Evolutionary conservation across 805 yeast genomes (phyloP), one percentile per base, ranked within the genome.

Genomic region (Candida dendrica): DNA sequence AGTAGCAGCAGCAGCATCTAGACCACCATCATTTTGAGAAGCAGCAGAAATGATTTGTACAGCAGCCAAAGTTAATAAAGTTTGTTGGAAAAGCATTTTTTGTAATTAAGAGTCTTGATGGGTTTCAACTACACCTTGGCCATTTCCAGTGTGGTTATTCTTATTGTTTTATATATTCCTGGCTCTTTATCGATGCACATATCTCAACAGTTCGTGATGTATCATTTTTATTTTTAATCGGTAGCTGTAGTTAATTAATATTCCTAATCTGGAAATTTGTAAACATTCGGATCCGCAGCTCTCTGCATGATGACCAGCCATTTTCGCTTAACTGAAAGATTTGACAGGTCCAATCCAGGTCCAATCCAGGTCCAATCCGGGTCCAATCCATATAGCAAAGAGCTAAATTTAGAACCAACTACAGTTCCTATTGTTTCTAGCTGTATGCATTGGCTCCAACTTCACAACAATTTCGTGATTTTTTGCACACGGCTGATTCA

Each of bases 11-110:
- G 30, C 40, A 17, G 40, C 44, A 15, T 41, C 22, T 11, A 42
- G 42, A 16, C 47, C 49, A 36, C 13, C 15, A 16, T 19, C 31
- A 26, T 40, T 43, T 14, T 41, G 42, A 18, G 32, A 6, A 14
- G 29, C 20, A 2, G 37, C 37, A 14, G 26, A 8, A 15, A 40
- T 37, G 9, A 42, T 2, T 7, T 41, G 36, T 13, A 44, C 4
- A 6, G 45, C 18, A n/a, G 44, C n/a, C 24, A 41, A 26, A 11
- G 29, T 16, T 11, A 46, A 24, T 18, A 32, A 16, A 31, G 36
- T 16, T 31, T 20, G 26, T 19, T 38, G 31, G 19, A 31, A 38
- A 14, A 31, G 24, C 36, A 38, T 38, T 38, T 15, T 37, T 13
- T 14, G 5, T 10, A 11, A 27, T 9, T 22, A 6, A 8, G 24